Evolutionary conservation across 495 filamentous ascomycete species (phyloP).

Genomic region (Hypoxylon perforatum): DNA sequence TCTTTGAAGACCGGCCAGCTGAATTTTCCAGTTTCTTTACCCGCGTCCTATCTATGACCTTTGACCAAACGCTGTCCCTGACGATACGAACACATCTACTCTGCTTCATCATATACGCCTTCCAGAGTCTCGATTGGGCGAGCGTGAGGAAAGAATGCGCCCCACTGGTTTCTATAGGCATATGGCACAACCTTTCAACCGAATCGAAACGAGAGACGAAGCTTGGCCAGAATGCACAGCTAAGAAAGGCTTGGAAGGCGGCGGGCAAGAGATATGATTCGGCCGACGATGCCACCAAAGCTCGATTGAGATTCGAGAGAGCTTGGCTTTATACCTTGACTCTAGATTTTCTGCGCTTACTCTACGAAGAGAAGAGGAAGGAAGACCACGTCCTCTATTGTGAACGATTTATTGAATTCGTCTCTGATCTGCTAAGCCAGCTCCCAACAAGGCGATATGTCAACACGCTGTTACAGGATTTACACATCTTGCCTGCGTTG

Average conservation of each 20-base stretch:
- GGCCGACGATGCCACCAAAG: conserved; percentile 81
- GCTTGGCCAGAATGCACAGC: conserved; percentile 73
- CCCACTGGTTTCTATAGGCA: conserved; percentile 90
- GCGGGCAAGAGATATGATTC: conserved; percentile 86
- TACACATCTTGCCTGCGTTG: conserved; percentile 87
- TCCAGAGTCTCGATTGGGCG: conserved; percentile 90
- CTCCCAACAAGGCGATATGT: conserved; percentile 93
- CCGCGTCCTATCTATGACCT: conserved; percentile 86
- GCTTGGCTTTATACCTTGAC: conserved; percentile 92
- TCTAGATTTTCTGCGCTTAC: conserved; percentile 79
- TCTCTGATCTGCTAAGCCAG: conserved; percentile 92
- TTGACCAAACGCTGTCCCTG: conserved; percentile 78
- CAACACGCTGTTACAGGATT: conserved; percentile 89
- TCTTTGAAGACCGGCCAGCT: conserved; percentile 79
- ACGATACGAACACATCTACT: conserved; percentile 81
- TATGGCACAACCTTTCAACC: conserved; percentile 92
- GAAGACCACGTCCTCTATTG: conserved; percentile 82
- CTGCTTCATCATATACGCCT: conserved; percentile 88
- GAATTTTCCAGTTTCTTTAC: conserved; percentile 93
- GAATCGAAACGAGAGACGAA: conserved; percentile 71
- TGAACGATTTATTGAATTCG: conserved; percentile 90
- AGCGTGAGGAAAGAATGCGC: conserved; percentile 96
- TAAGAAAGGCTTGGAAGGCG: conserved; percentile 92
- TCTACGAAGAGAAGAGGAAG: conserved; percentile 69
- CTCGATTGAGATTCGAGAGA: conserved; percentile 87